Base-by-base conservation (phyloP, 2,329 filamentous ascomycete species). In the Emericellopsis cladophorae region DNA sequence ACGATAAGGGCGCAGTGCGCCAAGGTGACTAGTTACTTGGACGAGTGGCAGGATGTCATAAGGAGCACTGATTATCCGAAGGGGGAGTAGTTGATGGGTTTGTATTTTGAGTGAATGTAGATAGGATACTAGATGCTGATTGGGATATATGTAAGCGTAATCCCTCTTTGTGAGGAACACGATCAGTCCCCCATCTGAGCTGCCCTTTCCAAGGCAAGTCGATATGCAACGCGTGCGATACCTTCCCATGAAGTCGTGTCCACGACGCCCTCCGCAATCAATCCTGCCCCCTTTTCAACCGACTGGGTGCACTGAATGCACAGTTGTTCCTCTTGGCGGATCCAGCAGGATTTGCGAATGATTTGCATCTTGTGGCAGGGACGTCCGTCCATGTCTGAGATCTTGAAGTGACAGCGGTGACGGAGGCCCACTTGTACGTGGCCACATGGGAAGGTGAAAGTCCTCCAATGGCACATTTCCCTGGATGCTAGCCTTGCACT, bases 41-140 rank as follows among this genome's bases (percentile, higher is more conserved):
- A 68, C 32, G 67, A 72, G 43, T 76, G 72, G 72, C 64, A 66
- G 48, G 48, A 52, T 10, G 47, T 54, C 2, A 40, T 48, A 16
- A 16, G 45, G 2, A 55, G 51, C 22, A 59, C 56, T 0, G 52
- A 53, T 21, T 18, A 49, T 29, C 26, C 45, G 1, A 36, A 41
- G 31, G 41, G 26, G n/a, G 12, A 42, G 26, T 40, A 67, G 31
- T 6, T 4, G 15, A 32, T 32, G 31, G 11, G 15, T 32, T 32
- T 12, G 31, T 32, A 21, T 32, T 32, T 32, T 6, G 3, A 32
- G 4, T 12, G 31, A 4, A 12, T 3, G 31, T 32, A 12, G 3
- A 32, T 32, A 15, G 31, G 31, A 32, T 15, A 32, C 31, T 15
- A 12, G 11, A 32, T 15, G 31, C 11, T 32, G 31, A 15, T 32